Base-by-base conservation (phyloP, 2,329 filamentous ascomycete genomes). In the Capronia americana region DNA sequence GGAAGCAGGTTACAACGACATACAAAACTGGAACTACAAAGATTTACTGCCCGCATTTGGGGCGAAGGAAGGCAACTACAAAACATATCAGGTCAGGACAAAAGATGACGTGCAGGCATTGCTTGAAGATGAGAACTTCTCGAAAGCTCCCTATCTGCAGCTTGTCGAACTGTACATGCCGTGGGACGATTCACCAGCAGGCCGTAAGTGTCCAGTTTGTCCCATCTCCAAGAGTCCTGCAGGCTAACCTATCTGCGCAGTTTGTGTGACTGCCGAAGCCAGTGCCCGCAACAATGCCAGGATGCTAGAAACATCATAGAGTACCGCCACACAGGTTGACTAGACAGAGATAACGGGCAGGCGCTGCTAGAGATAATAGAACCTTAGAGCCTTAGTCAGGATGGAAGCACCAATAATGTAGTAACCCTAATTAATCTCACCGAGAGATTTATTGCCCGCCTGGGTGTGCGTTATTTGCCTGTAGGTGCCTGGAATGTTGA, bases 71-170 rank as follows among this genome's bases (percentile, higher is more conserved):
- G 59, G 59, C 30, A 72, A 55, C 20, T 73, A 85, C 69, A 84
- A 85, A 76, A 91, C 86, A 54, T 90, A 89, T 76, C 81, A 86
- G 55, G 83, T 92, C 71, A 89, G 87, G 79, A 92, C 88, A 23
- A 89, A 70, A 64, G 68, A 59, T 2, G 70, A 73, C 3, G 57
- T 73, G 14, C 44, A 68, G 26, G 63, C 65, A 26, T 54, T 73
- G 48, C 64, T 74, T 17, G 61, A 64, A n/a, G 65, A 73, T 57
- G 74, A 78, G 46, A 74, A 73, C 2, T 75, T 84, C 56, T 70
- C 72, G n/a, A 75, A 76, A 58, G 79, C 77, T 4, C 75, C 74
- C 50, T 79, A 78, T 0, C 65, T 82, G 28, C 74, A 79, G 48
- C 74, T 83, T 69, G 74, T 81, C 7, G 80, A 82, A 73, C 74